Conservation (phyloP, 805 yeast genomes). For the Hemisphaericaspora nanyangensis region DNA sequence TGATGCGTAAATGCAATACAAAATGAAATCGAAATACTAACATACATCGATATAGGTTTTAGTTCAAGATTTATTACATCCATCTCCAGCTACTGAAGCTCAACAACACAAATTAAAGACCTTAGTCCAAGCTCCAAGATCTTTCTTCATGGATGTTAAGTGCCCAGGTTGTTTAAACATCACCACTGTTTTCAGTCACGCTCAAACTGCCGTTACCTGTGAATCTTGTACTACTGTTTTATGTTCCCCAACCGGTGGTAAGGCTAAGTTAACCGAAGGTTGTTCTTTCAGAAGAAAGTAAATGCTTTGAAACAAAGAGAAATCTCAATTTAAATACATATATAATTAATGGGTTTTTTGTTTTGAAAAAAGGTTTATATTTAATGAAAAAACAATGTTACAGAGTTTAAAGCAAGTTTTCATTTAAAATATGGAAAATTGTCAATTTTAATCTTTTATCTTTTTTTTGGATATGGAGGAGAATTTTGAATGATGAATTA, state of each 20-base stretch:
- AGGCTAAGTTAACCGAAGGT: constrained; percentile 99
- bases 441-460: no score
- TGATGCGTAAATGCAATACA: no score
- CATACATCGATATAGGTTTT: constrained; percentile 57
- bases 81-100: constrained; percentile 94
- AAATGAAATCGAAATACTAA: no score
- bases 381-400: no score
- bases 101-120: constrained; percentile 96
- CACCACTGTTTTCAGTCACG: constrained; percentile 99
- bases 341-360: background rate
- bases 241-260: constrained; percentile 99
- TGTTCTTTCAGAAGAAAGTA: constrained; percentile 99
- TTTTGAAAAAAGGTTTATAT: no score
- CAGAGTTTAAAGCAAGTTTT: no score
- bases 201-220: constrained; percentile 99
- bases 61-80: constrained; percentile 98
- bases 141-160: constrained; percentile 99
- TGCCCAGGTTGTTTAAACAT: constrained; percentile 99
- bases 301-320: constrained; percentile 16
- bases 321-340: background rate
- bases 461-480: no score
- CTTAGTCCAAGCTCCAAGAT: constrained; percentile 97
- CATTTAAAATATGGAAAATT: no score
- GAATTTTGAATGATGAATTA: no score
- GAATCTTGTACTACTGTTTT: constrained; percentile 97